phyloP scores from a whole-genome alignment of 176 grass and related monocot genomes.

The Lolium multiflorum region DNA sequence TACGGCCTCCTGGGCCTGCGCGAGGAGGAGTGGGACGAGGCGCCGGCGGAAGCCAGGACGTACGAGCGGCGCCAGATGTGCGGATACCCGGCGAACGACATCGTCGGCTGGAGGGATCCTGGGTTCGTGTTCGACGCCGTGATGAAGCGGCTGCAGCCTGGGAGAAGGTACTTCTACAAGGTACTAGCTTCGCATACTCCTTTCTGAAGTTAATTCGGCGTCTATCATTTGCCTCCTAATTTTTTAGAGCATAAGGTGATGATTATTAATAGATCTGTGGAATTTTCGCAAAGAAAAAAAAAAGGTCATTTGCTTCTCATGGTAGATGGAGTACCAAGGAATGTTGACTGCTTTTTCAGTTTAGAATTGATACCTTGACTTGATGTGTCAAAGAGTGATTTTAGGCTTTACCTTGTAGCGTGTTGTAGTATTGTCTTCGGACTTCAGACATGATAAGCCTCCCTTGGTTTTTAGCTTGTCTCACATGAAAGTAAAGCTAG shows the following conservation, averaged over 20 bases:
- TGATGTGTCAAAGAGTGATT: too few relatives aligned
- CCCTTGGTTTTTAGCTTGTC: too few relatives aligned
- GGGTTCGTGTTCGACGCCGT: constrained; percentile 88
- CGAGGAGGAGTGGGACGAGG: constrained; percentile 46
- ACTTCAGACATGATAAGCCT: background rate
- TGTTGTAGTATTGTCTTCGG: background rate
- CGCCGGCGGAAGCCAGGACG: constrained; percentile 57
- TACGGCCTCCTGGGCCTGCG: constrained; percentile 46
- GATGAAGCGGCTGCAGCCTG: constrained; percentile 68
- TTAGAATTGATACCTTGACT: too few relatives aligned
- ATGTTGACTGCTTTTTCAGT: background rate
- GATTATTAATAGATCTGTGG: too few relatives aligned
- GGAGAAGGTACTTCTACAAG: constrained; percentile 84
- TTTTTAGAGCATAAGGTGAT: too few relatives aligned
- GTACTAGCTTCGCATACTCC: constrained; percentile 28
- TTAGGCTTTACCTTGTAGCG: background rate
- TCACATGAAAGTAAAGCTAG: background rate
- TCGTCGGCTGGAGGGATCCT: constrained; percentile 87
- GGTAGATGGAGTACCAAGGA: background rate
- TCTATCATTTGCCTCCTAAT: too few relatives aligned
- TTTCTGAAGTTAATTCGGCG: too few relatives aligned
- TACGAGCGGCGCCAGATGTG: constrained; percentile 68
- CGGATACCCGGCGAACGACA: constrained; percentile 66
- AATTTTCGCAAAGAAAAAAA: too few relatives aligned
- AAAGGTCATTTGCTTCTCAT: background rate